Percentiles rank a stretch among this genome's conserved stretches.
Evolutionary conservation across 139 green algal species (phyloP).

Genomic region (Yamagishiella unicocca): DNA sequence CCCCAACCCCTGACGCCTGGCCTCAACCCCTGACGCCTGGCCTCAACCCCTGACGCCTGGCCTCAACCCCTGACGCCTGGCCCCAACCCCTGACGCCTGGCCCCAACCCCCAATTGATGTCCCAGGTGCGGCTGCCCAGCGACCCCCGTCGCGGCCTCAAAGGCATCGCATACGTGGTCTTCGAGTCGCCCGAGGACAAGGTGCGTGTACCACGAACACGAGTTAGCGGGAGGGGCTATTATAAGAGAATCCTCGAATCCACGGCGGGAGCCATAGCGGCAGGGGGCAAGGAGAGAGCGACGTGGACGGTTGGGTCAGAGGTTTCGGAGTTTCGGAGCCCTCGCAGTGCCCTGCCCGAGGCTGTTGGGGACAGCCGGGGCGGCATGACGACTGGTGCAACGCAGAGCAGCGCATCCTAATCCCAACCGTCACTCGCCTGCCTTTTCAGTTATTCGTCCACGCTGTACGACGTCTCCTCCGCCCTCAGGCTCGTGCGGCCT

Average conservation of each 20-base stretch:
- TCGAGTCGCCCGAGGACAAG: constrained; percentile 6
- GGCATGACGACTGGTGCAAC: not conserved
- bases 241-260: too few species aligned
- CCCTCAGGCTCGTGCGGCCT: not conserved
- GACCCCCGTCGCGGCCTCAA: not conserved
- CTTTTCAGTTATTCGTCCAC: not conserved
- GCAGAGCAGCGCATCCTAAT: not conserved
- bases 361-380: not conserved
- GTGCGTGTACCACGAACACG: not conserved
- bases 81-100: not conserved
- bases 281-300: not conserved
- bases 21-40: not conserved
- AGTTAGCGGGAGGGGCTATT: not conserved
- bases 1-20: not conserved
- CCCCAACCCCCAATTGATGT: not conserved
- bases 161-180: constrained; percentile 36
- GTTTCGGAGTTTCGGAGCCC: too few species aligned
- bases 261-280: too few species aligned
- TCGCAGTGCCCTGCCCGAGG: not conserved
- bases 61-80: not conserved
- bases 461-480: not conserved
- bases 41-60: not conserved
- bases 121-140: not conserved
- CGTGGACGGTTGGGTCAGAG: not conserved
- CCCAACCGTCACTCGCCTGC: not conserved